phyloP scores from a whole-genome alignment of 192 early-diverging fungal genomes.

The Powellomyces hirtus region DNA sequence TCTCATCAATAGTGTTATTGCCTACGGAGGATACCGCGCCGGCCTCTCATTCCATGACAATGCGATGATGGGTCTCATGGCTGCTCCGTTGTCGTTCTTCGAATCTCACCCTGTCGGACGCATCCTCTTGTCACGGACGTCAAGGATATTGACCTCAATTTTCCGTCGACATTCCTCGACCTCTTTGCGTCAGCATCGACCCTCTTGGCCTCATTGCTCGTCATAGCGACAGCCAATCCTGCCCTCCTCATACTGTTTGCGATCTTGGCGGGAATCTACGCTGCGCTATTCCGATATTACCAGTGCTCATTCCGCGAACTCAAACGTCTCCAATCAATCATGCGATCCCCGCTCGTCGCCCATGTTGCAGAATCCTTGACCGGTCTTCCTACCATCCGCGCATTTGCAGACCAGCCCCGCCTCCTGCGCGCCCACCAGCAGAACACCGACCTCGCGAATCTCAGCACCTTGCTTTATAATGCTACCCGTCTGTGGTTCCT shows the following conservation, averaged over 20 bases:
- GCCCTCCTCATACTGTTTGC: conserved; percentile 4
- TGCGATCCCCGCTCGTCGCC: conserved; percentile 27
- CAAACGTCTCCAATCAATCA: conserved; percentile 30
- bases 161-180: conserved; percentile 19
- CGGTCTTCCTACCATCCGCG: conserved; percentile 29
- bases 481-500: conserved; percentile 22
- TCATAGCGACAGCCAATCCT: not conserved
- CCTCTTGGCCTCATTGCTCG: not conserved
- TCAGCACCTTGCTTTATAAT: not conserved
- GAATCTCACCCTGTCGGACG: conserved; percentile 68
- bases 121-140: conserved; percentile 70
- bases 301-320: conserved; percentile 32
- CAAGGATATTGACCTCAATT: conserved; percentile 11
- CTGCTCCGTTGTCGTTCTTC: conserved; percentile 47
- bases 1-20: not conserved
- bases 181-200: conserved; percentile 1
- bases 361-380: conserved; percentile 35
- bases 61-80: conserved; percentile 31
- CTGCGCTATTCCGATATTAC: conserved; percentile 33
- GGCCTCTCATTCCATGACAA: conserved; percentile 26
- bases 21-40: not conserved
- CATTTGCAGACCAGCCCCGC: not conserved
- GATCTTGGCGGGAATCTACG: conserved; percentile 13
- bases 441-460: conserved; percentile 4
- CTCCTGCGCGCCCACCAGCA: not conserved